Base-by-base conservation (phyloP, 768 basidiomycete species). In the Phlebiopsis gigantea region DNA sequence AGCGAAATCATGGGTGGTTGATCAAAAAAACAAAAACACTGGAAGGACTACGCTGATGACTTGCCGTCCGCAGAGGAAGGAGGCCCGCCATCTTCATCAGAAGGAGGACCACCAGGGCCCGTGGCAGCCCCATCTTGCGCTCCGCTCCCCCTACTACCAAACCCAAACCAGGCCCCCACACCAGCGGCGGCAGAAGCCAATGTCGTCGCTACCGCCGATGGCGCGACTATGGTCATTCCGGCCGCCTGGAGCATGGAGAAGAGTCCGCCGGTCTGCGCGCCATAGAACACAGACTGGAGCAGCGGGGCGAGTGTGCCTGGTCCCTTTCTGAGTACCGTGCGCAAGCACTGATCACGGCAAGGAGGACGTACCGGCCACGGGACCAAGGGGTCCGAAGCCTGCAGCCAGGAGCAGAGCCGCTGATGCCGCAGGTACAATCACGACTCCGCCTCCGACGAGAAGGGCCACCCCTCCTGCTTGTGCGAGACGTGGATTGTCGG, bases 241-340 rank as follows among this genome's bases (percentile, higher is more conserved):
- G 53, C 53, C 5, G 53, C 53, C 19, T 54, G 53, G 1, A 54
- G 10, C 6, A 24, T 15, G 5, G 53, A 54, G 28, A 54, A 54
- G 17, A 54, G 26, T 14, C 53, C 53, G 1, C 53, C 42, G 26
- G 53, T 54, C 2, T 41, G 53, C 26, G 53, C 53, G 17, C 53
- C 53, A 22, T 30, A 54, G 42, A 54, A 54, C 25, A 54, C 29
- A 17, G 53, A 54, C 25, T 54, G 53, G 19, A 54, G 8, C 53
- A 15, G 45, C 7, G 53, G 53, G 5, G 53, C 53, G 17, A 54
- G 43, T n/a, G 53, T 54, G 14, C 53, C 53, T 54, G 14, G 26
- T 21, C 17, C 14, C 24, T 5, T 4, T 10, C 21, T 47, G 9
- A 47, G 25, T 25, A 19, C 21, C 5, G 9, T 45, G 4, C 2